Conservation (phyloP, 441 rosid genomes). For the Isatis lusitanica region DNA sequence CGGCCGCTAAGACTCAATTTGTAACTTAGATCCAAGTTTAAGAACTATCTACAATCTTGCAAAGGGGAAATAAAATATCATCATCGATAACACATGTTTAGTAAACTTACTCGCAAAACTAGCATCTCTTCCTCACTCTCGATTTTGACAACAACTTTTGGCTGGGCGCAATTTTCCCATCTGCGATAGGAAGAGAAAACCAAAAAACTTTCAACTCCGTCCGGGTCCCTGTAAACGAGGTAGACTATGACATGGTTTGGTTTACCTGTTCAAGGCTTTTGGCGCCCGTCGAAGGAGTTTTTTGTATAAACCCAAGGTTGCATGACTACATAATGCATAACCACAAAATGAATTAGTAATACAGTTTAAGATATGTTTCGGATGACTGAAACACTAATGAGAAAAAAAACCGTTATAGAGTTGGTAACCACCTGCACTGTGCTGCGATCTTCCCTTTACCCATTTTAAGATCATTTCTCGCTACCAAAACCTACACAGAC, state of each 20-base stretch:
- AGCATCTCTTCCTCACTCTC: slow-evolving; percentile 91
- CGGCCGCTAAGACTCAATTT: not conserved
- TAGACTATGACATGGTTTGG: slow-evolving; percentile 6
- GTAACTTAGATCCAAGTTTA: not conserved
- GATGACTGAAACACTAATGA: not conserved
- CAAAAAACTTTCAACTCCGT: not conserved
- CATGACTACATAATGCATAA: slow-evolving; percentile 64
- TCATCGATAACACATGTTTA: not conserved
- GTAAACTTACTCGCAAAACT: slow-evolving; percentile 72
- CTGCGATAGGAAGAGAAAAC: slow-evolving; percentile 41
- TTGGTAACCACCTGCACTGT: slow-evolving; percentile 74
- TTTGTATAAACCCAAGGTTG: slow-evolving; percentile 90
- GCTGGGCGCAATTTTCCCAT: slow-evolving; percentile 93
- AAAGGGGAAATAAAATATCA: not conserved
- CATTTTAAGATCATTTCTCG: slow-evolving; percentile 95
- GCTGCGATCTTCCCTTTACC: slow-evolving; percentile 99
- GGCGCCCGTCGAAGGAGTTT: slow-evolving; percentile 80
- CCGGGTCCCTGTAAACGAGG: not conserved
- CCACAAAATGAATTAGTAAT: not conserved
- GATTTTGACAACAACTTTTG: slow-evolving; percentile 94
- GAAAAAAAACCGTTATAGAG: not conserved
- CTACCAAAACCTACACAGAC: slow-evolving; percentile 74
- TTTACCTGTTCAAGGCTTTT: slow-evolving; percentile 75
- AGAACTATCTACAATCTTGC: not conserved
- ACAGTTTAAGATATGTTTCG: not conserved